Base-by-base conservation (phyloP, 2,329 filamentous ascomycete genomes). In the Neocucurbitaria cava region DNA sequence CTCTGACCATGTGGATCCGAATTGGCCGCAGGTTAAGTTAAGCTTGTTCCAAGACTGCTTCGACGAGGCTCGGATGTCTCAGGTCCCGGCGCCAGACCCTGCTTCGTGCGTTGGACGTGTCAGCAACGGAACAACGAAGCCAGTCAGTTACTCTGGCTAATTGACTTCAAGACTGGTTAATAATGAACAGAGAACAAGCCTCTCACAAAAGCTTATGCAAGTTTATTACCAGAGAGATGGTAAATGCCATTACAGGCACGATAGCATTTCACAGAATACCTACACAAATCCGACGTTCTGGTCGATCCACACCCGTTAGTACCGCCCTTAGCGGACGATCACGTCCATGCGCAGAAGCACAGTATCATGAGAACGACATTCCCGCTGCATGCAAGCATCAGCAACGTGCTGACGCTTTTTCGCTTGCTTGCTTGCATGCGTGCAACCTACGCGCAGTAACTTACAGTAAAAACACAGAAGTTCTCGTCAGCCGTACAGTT, bases 21-120 rank as follows among this genome's bases (percentile, higher is more conserved):
- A 68, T 70, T 68, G 68, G 66, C 46, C 54, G 48, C n/a, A 24
- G 30, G 33, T 56, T 56, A 49, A 52, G 59, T 57, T 69, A 70
- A 73, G 72, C 69, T 71, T 68, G 69, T 69, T 70, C 64, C 65
- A 71, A 62, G 65, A 58, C 42, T 58, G 61, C 57, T 59, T 62
- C 56, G 58, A 48, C 18, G 38, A 43, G 41, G 38, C 56, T 65
- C 70, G 72, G 71, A 72, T 70, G 70, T 69, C 56, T 66, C 67
- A 70, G 21, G 54, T 68, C 64, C 72, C 70, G 72, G 62, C 65
- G 67, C 69, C 63, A 74, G 40, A 54, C 38, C 40, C 41, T 44
- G 46, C 48, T 38, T 61, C 57, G 51, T 53, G 59, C 68, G 51
- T 49, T 18, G 46, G 31, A 49, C 52, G 66, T 68, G 51, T 67